phyloP scores from a whole-genome alignment of 2,329 filamentous ascomycete species.

The Aspergillus tubingensis region DNA sequence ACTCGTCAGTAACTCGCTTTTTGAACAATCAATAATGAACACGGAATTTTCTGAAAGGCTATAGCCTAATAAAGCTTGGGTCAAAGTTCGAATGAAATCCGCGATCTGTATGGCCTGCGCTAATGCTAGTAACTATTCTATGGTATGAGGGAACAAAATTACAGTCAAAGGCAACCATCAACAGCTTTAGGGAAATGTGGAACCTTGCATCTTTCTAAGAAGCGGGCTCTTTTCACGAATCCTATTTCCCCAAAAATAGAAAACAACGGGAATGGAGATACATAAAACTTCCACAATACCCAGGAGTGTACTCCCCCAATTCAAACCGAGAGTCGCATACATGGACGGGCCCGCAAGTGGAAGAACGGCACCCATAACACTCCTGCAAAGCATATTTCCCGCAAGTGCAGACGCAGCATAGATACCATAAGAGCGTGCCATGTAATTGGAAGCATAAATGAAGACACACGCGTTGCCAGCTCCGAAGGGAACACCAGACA shows the following conservation, averaged over 20 bases:
- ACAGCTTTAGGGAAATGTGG: too few relatives aligned
- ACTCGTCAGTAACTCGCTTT: too few relatives aligned
- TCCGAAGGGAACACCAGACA: constrained; percentile 78
- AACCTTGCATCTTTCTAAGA: constrained; percentile 36
- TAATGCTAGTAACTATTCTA: too few relatives aligned
- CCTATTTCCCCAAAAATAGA: constrained; percentile 61
- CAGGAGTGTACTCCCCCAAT: constrained; percentile 75
- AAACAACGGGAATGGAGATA: constrained; percentile 75
- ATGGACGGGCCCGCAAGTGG: constrained; percentile 72
- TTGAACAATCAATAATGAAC: too few relatives aligned
- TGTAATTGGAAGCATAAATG: constrained; percentile 74
- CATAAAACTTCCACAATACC: constrained; percentile 69
- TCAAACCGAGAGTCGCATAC: constrained; percentile 67
- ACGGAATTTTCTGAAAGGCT: too few relatives aligned
- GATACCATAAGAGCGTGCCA: constrained; percentile 74
- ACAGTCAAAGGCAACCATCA: too few relatives aligned
- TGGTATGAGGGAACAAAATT: too few relatives aligned
- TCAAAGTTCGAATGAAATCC: too few relatives aligned
- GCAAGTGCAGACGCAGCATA: constrained; percentile 77
- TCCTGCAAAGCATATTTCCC: constrained; percentile 71
- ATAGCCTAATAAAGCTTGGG: too few relatives aligned
- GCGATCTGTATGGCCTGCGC: too few relatives aligned
- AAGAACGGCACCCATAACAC: constrained; percentile 65
- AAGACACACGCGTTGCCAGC: constrained; percentile 73
- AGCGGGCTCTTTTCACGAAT: constrained; percentile 56